phyloP scores from a whole-genome alignment of 192 early-diverging fungal species.

The Lobulomyces angularis region DNA sequence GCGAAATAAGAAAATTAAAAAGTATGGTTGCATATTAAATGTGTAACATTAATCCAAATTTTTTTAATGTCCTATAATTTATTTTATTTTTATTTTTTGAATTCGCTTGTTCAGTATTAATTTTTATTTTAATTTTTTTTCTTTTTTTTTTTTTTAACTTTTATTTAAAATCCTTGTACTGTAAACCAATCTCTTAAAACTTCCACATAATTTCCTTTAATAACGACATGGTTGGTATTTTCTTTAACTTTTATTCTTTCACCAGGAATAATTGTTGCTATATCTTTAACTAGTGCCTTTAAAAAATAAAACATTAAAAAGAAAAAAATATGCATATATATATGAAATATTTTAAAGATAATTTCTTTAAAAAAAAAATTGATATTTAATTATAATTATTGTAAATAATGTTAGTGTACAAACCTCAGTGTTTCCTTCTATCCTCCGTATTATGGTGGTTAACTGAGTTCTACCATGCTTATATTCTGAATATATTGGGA shows the following conservation, averaged over 20 bases:
- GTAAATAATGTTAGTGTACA: background rate
- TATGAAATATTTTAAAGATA: too few relatives aligned
- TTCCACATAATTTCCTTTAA: slow-evolving; percentile 22
- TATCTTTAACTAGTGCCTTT: slow-evolving; percentile 17
- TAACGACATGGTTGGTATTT: slow-evolving; percentile 6
- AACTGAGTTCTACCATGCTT: slow-evolving; percentile 9
- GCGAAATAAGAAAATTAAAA: too few relatives aligned
- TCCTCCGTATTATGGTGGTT: slow-evolving; percentile 13
- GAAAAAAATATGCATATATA: too few relatives aligned
- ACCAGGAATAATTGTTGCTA: slow-evolving; percentile 8
- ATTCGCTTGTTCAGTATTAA: too few relatives aligned
- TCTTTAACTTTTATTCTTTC: slow-evolving; percentile 10
- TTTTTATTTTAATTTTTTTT: too few relatives aligned
- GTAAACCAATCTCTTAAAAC: slow-evolving; percentile 19
- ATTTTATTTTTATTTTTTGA: too few relatives aligned
- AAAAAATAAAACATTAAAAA: background rate
- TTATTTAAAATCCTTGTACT: slow-evolving; percentile 17
- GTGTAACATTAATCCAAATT: too few relatives aligned
- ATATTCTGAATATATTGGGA: slow-evolving; percentile 17
- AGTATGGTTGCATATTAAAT: too few relatives aligned
- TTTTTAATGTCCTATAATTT: too few relatives aligned
- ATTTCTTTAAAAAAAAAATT: too few relatives aligned
- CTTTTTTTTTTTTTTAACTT: too few relatives aligned
- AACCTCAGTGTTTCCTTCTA: slow-evolving; percentile 16
- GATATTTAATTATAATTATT: background rate